Evolutionary conservation across 257 asterid species (phyloP), one percentile per base, ranked within the genome.

Genomic region (Nicotiana knightiana): DNA sequence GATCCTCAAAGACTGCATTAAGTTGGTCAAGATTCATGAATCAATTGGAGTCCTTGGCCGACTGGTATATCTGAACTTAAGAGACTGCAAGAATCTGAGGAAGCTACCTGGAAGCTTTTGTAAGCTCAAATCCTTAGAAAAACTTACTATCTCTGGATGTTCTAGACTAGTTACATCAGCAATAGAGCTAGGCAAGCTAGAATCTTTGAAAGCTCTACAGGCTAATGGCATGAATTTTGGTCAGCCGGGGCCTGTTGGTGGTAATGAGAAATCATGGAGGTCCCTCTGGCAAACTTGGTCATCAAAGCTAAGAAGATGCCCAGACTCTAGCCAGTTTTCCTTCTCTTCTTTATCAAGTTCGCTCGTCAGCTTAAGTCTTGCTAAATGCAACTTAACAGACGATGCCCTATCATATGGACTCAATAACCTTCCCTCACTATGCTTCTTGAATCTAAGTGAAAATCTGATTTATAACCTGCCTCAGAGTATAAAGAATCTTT

Each of bases 21-120:
- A 59, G 18, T 83, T 83, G 83, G 46, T 37, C 46, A 57, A 78
- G 70, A 35, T 83, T 57, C 85, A 83, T 77, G 85, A 83, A 54
- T 83, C 85, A 21, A 55, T 83, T 77, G 61, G 77, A 30, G 28
- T 67, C 55, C 82, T 83, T 3, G 79, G 32, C 11, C 32, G 48
- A 24, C 62, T 65, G 26, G 78, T 83, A 43, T 26, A 46, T 79
- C 28, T 83, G 35, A 67, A 83, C 65, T 70, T 83, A 24, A 46
- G 33, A 80, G 79, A 67, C 61, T 67, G 86, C 82, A 67, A 26
- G 76, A 55, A 79, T 71, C 73, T 79, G 46, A 43, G 68, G 61
- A 30, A 18, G 12, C 78, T 83, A 35, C 83, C 79, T 33, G 39
- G 79, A 66, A 28, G 79, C 32, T 18, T 77, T 46, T 77, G 33